These are phyloP conservation scores for Pichia ethanolica DNA, from an alignment of 805 yeast species.

Conservation along the genomic window DNA sequence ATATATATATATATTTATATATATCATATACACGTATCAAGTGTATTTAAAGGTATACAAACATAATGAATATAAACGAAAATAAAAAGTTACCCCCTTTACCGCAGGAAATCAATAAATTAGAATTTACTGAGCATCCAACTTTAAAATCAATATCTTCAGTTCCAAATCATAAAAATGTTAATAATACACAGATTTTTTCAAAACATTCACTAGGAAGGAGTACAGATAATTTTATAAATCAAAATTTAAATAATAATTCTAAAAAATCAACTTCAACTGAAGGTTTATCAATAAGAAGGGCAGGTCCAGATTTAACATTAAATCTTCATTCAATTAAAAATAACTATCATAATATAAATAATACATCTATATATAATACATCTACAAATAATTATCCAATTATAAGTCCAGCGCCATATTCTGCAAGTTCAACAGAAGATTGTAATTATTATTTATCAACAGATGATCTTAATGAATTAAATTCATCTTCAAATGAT, in stretches of 20 bases:
- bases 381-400: background rate
- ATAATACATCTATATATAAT: background rate
- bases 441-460: background rate
- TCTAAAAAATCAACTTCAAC: no score
- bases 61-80: background rate
- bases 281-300: background rate
- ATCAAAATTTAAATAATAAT: background rate
- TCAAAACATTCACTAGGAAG: background rate
- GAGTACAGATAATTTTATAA: background rate
- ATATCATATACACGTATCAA: no score
- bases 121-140: background rate
- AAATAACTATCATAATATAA: background rate
- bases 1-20: no score
- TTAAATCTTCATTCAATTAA: background rate
- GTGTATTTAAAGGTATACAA: no score
- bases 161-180: background rate
- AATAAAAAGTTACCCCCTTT: constrained; percentile 6
- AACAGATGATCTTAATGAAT: background rate
- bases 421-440: constrained; percentile 9
- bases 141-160: background rate
- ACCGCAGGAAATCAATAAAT: background rate
- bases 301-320: constrained; percentile 1
- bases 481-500: background rate
- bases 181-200: background rate
- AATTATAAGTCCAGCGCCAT: constrained; percentile 3